Evolutionary conservation across 306 rosid genomes (phyloP).

Genomic region (Lablab purpureus): DNA sequence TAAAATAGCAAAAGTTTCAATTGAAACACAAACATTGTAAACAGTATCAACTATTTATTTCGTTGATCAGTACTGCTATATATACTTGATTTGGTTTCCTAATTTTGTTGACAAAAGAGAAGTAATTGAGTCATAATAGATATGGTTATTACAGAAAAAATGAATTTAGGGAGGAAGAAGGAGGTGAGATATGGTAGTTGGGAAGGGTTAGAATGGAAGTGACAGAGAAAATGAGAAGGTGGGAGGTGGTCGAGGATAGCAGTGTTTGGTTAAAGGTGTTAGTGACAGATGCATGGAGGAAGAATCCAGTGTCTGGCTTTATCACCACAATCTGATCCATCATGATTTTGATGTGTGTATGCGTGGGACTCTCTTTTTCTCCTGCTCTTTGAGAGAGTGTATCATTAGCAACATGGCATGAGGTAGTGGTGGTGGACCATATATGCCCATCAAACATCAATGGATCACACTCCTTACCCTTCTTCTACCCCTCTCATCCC

Average conservation of each 20-base stretch:
- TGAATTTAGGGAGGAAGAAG: too few species aligned
- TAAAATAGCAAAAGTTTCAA: too few species aligned
- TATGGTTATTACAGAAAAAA: too few species aligned
- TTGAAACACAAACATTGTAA: too few species aligned
- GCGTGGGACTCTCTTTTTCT: slow-evolving; percentile 31
- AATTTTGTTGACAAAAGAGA: too few species aligned
- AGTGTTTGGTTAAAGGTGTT: slow-evolving; percentile 39
- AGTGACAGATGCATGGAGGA: slow-evolving; percentile 62
- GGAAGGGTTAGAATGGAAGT: neutral
- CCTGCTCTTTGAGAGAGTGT: neutral
- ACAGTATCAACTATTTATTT: too few species aligned
- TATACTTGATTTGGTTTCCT: too few species aligned
- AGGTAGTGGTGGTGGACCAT: slow-evolving; percentile 52
- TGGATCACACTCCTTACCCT: slow-evolving; percentile 3
- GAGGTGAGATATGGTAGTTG: neutral
- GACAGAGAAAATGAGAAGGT: neutral
- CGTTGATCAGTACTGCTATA: too few species aligned
- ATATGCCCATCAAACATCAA: neutral
- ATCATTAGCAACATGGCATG: slow-evolving; percentile 40
- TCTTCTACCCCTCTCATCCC: neutral
- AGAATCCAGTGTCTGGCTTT: slow-evolving; percentile 73
- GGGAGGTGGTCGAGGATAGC: neutral
- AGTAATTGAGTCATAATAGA: too few species aligned
- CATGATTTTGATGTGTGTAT: slow-evolving; percentile 48
- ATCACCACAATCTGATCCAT: slow-evolving; percentile 47